Percentiles rank a stretch among this genome's conserved stretches.
These are phyloP conservation scores for Termitomyces sp. DNA, from an alignment of 768 basidiomycete species.

Conservation along the genomic window DNA sequence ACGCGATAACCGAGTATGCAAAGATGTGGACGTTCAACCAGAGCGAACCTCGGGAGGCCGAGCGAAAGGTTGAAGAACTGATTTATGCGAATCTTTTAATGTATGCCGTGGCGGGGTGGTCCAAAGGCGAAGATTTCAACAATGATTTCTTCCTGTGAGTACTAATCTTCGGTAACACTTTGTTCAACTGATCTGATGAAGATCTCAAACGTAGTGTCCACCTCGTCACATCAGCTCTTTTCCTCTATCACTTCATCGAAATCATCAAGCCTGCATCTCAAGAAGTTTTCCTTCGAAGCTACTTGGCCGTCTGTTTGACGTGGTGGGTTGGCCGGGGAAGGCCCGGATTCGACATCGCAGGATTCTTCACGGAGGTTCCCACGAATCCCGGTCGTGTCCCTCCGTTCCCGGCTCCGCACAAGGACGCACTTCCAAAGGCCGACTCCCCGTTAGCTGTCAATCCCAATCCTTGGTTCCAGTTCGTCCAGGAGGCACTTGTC, in stretches of 20 bases:
- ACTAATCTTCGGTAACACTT: too few species aligned
- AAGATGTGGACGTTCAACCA: conserved; percentile 38
- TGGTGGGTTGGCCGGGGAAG: conserved; percentile 58
- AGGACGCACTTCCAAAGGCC: conserved; percentile 16
- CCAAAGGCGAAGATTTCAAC: conserved; percentile 33
- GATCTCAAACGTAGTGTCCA: conserved; percentile 41
- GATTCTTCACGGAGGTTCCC: conserved; percentile 35
- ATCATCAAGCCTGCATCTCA: conserved; percentile 36
- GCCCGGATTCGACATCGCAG: conserved; percentile 38
- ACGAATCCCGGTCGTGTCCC: conserved; percentile 9
- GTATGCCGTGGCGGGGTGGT: conserved; percentile 52
- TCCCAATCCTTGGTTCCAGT: conserved; percentile 55
- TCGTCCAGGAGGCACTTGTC: conserved; percentile 45
- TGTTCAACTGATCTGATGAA: not conserved
- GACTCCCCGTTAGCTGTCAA: conserved; percentile 28
- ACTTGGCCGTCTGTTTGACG: conserved; percentile 44
- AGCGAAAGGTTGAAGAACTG: conserved; percentile 60
- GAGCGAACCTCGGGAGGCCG: conserved; percentile 28
- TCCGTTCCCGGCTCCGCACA: conserved; percentile 20
- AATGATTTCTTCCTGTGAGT: conserved; percentile 40
- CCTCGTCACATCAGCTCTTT: conserved; percentile 58
- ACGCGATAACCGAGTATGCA: conserved; percentile 34
- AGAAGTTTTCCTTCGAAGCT: conserved; percentile 48
- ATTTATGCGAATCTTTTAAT: conserved; percentile 48
- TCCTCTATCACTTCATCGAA: conserved; percentile 46